Percentiles rank a stretch among this genome's conserved stretches.
phyloP scores from a whole-genome alignment of 768 basidiomycete species.

The Phylloporus sp. region DNA sequence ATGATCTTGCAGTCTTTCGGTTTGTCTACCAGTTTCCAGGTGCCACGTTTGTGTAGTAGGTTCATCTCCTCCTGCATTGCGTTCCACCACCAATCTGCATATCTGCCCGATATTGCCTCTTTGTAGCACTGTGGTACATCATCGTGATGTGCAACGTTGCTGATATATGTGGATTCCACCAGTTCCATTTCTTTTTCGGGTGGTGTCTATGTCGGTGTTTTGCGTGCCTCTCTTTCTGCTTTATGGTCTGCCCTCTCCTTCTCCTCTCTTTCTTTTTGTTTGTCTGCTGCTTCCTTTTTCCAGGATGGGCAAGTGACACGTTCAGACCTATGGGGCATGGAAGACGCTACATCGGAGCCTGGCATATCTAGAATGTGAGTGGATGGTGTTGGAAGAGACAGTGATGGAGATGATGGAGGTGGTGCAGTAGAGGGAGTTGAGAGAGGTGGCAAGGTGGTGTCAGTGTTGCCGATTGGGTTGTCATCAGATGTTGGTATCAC shows the following conservation, averaged over 20 bases:
- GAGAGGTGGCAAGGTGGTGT: not conserved
- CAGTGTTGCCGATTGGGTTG: not conserved
- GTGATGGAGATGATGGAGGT: not conserved
- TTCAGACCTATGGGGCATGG: no score
- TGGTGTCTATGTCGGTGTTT: not conserved
- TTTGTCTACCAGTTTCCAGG: conserved; percentile 8
- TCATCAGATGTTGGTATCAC: not conserved
- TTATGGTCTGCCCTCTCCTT: not conserved
- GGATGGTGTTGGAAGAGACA: no score
- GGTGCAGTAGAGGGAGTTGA: not conserved
- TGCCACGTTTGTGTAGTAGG: not conserved
- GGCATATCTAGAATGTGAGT: no score
- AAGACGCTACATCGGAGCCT: no score
- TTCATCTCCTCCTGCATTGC: conserved; percentile 10
- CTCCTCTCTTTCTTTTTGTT: no score
- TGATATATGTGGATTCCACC: not conserved
- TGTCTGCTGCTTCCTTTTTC: not conserved
- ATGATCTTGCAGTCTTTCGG: not conserved
- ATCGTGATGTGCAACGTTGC: not conserved
- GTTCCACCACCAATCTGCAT: not conserved
- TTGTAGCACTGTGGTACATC: not conserved
- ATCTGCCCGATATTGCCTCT: not conserved
- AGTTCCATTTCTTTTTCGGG: not conserved
- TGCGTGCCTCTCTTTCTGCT: not conserved
- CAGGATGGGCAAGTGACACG: not conserved